Evolutionary conservation across 73 alveolate species (phyloP).

Genomic region (Paramecium caudatum): DNA sequence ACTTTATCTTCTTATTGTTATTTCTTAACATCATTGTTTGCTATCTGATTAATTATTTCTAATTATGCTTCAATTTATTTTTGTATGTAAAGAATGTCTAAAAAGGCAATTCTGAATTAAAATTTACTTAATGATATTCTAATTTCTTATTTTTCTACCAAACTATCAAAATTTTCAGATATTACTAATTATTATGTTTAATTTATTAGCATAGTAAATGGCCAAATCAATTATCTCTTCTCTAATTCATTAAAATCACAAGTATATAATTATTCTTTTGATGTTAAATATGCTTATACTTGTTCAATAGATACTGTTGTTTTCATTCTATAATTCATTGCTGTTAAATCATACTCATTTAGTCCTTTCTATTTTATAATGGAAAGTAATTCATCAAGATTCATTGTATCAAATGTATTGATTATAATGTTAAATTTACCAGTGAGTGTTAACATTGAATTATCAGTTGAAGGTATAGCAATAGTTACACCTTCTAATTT

Average conservation of each 20-base stretch:
- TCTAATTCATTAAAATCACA: neutral
- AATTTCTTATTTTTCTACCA: neutral
- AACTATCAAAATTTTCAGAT: constrained; percentile 13
- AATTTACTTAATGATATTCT: neutral
- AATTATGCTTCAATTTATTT: constrained; percentile 10
- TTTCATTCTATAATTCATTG: constrained; percentile 1
- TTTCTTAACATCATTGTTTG: neutral
- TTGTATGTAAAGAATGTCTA: neutral
- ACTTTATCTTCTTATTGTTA: neutral
- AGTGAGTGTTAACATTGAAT: constrained; percentile 14
- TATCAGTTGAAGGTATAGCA: constrained; percentile 23
- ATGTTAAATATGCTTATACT: neutral
- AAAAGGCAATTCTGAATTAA: constrained; percentile 17
- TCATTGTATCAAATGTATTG: constrained; percentile 37
- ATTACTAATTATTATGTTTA: neutral
- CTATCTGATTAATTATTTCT: neutral
- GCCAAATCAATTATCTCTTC: constrained; percentile 38
- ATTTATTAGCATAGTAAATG: constrained; percentile 37
- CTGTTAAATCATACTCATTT: constrained; percentile 8
- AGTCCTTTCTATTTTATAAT: constrained; percentile 5
- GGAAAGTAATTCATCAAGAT: constrained; percentile 24
- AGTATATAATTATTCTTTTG: neutral
- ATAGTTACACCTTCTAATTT: neutral
- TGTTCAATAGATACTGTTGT: constrained; percentile 11
- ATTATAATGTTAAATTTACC: constrained; percentile 13